phyloP scores from a whole-genome alignment of 176 grass and related monocot genomes.

The Themeda triandra region DNA sequence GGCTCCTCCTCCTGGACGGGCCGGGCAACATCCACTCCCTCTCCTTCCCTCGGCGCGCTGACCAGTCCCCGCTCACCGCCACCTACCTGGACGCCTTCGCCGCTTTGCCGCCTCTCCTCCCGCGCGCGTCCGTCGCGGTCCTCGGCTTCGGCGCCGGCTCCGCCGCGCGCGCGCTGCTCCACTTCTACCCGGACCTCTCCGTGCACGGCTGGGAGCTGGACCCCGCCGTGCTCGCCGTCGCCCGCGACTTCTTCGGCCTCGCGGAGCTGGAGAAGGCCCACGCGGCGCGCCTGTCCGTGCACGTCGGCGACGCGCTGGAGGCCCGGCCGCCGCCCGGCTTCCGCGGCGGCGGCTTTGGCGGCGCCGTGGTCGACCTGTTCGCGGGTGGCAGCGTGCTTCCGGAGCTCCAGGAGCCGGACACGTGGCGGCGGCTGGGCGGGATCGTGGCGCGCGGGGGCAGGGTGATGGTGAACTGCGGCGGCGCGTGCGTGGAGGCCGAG shows the following conservation, averaged over 20 bases:
- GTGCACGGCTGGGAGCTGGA: conserved; percentile 81
- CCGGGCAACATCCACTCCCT: conserved; percentile 86
- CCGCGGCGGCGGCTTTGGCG: conserved; percentile 42
- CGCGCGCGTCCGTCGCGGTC: conserved; percentile 50
- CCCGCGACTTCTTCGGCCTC: conserved; percentile 75
- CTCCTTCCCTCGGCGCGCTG: conserved; percentile 40
- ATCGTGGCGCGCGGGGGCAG: conserved; percentile 44
- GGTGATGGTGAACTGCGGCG: conserved; percentile 83
- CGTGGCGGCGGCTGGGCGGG: conserved; percentile 44
- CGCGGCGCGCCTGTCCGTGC: conserved; percentile 39
- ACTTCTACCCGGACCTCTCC: conserved; percentile 51
- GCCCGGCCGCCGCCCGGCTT: conserved; percentile 32
- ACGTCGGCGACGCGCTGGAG: conserved; percentile 58
- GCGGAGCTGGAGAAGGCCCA: conserved; percentile 52
- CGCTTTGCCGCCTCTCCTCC: conserved; percentile 63
- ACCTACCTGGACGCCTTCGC: conserved; percentile 82
- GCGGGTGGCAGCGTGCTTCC: conserved; percentile 67
- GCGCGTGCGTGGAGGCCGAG: conserved; percentile 76
- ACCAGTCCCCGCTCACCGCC: conserved; percentile 35
- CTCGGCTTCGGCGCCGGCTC: conserved; percentile 83
- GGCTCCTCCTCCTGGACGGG: conserved; percentile 79
- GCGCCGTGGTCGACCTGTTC: conserved; percentile 77
- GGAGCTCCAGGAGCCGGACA: conserved; percentile 56
- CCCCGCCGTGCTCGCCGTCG: conserved; percentile 58
- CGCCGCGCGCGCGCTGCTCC: conserved; percentile 55